Percentiles rank a stretch among this genome's conserved stretches.
Conservation (phyloP, 169 alveolate genomes). For the Theileria sp. region DNA sequence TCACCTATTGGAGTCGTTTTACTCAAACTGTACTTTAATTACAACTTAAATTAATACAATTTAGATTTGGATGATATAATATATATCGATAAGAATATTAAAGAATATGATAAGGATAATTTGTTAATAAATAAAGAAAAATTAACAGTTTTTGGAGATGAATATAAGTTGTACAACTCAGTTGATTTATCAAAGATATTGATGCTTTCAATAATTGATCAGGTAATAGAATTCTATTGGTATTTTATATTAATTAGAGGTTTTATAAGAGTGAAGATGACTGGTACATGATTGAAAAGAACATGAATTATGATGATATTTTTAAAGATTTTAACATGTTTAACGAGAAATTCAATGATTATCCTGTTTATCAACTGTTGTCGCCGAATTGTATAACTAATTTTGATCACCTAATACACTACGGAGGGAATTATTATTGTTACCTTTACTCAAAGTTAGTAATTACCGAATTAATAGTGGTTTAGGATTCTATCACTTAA, state of each 20-base stretch:
- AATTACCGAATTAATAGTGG: background rate
- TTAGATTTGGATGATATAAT: background rate
- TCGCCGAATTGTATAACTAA: constrained; percentile 66
- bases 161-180: constrained; percentile 36
- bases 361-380: constrained; percentile 2
- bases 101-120: background rate
- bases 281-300: background rate
- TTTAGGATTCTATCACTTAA: constrained; percentile 59
- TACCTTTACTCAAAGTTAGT: constrained; percentile 70
- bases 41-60: background rate
- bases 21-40: constrained; percentile 8
- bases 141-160: background rate
- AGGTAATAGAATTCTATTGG: constrained; percentile 4
- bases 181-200: constrained; percentile 43
- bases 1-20: constrained; percentile 72
- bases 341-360: constrained; percentile 19
- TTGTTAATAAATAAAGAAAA: background rate
- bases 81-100: background rate
- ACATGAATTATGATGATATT: background rate
- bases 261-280: constrained; percentile 22
- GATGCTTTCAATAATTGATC: constrained; percentile 41
- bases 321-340: constrained; percentile 4
- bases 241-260: constrained; percentile 10
- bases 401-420: constrained; percentile 73
- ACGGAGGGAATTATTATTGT: constrained; percentile 75